A percentile compares a stretch with the other conserved stretches of the same genome.
Evolutionary conservation across 345 rosid species (phyloP).

Genomic region (Gossypium australe): DNA sequence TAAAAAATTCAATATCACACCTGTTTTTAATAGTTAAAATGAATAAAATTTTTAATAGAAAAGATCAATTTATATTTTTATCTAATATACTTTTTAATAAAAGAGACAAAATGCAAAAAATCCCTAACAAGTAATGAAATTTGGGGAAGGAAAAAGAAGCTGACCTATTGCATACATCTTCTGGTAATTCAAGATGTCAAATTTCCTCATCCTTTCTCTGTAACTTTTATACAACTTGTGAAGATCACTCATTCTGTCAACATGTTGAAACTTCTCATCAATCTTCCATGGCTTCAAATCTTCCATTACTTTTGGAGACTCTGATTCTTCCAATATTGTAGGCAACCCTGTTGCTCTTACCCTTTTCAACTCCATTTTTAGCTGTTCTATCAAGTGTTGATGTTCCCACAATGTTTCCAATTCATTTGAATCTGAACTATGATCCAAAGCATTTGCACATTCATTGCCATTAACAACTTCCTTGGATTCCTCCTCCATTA

Average conservation of each 20-base stretch:
- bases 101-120: no score
- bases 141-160: slow-evolving; percentile 18
- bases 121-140: no score
- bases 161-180: slow-evolving; percentile 87
- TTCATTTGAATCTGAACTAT: slow-evolving; percentile 18
- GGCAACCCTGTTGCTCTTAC: slow-evolving; percentile 76
- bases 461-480: slow-evolving; percentile 17
- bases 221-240: slow-evolving; percentile 84
- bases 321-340: slow-evolving; percentile 76
- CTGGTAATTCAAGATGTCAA: slow-evolving; percentile 88
- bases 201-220: slow-evolving; percentile 81
- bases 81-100: no score
- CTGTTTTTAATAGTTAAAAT: rapidly evolving
- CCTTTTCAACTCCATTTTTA: slow-evolving; percentile 83
- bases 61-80: rapidly evolving
- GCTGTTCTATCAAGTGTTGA: slow-evolving; percentile 88
- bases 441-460: not conserved
- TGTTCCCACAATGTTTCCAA: slow-evolving; percentile 85
- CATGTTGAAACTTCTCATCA: slow-evolving; percentile 58
- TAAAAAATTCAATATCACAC: no score
- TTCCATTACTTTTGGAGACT: slow-evolving; percentile 66
- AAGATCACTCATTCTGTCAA: slow-evolving; percentile 66
- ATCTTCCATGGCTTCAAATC: slow-evolving; percentile 94
- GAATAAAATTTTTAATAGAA: no score
- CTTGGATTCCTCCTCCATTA: slow-evolving; percentile 1